Percentiles rank a stretch among this genome's conserved stretches.
These are phyloP conservation scores for Botrytis tulipae DNA, from an alignment of 2,329 filamentous ascomycete species.

Conservation along the genomic window DNA sequence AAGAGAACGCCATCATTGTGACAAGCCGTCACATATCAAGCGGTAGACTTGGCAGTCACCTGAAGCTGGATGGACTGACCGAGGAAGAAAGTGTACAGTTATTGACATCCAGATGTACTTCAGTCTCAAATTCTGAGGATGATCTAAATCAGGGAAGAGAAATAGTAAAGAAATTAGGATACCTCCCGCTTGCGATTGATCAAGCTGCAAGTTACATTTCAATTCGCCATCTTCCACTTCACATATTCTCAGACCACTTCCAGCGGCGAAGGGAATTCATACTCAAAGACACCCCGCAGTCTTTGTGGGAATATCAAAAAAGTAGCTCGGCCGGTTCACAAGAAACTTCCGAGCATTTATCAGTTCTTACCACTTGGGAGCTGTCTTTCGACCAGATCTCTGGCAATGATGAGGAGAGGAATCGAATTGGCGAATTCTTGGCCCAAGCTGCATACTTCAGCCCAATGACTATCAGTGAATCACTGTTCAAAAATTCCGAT, in stretches of 20 bases:
- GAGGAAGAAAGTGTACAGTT: slow-evolving; percentile 22
- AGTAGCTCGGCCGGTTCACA: background rate
- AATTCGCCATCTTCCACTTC: slow-evolving; percentile 21
- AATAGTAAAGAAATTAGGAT: slow-evolving; percentile 24
- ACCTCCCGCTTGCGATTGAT: slow-evolving; percentile 32
- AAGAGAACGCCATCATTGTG: slow-evolving; percentile 16
- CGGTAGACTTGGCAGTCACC: slow-evolving; percentile 16
- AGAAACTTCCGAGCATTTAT: slow-evolving; percentile 9
- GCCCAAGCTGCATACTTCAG: slow-evolving; percentile 31
- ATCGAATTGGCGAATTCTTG: slow-evolving; percentile 24
- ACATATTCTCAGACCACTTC: slow-evolving; percentile 25
- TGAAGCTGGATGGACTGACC: slow-evolving; percentile 12
- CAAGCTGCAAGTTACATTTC: slow-evolving; percentile 32
- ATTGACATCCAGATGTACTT: slow-evolving; percentile 4
- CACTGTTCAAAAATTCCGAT: slow-evolving; percentile 2
- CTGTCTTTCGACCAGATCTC: slow-evolving; percentile 30
- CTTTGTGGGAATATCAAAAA: slow-evolving; percentile 22
- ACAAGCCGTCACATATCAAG: slow-evolving; percentile 24
- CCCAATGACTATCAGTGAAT: slow-evolving; percentile 16
- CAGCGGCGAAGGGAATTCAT: slow-evolving; percentile 21
- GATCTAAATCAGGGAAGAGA: slow-evolving; percentile 7
- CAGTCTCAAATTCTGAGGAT: background rate
- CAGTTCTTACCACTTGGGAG: slow-evolving; percentile 32
- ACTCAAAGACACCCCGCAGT: slow-evolving; percentile 21
- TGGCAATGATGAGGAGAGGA: slow-evolving; percentile 11